phyloP scores from a whole-genome alignment of 2,329 filamentous ascomycete genomes.

The Pseudogymnoascus sp. region DNA sequence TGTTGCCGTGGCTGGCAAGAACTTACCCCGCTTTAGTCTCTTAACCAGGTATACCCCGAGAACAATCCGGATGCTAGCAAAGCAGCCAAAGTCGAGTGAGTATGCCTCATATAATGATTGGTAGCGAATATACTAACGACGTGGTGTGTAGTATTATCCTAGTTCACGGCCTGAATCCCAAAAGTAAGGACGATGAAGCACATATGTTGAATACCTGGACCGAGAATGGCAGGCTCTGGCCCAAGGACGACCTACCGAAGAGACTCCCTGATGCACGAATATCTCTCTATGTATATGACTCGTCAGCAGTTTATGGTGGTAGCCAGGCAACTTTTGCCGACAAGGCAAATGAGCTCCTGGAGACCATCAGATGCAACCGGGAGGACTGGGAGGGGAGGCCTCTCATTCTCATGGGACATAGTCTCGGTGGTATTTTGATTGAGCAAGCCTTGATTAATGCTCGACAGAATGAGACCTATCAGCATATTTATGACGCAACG shows the following conservation, averaged over 20 bases:
- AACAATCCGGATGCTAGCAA: constrained; percentile 10
- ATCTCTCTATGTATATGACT: constrained; percentile 23
- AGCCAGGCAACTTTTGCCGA: constrained; percentile 18
- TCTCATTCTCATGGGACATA: constrained; percentile 20
- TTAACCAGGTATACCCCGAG: constrained; percentile 12
- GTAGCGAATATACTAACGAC: neutral
- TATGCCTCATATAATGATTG: neutral
- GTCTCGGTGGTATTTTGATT: constrained; percentile 21
- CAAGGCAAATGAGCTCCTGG: constrained; percentile 22
- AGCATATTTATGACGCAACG: neutral
- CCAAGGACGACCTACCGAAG: constrained; percentile 21
- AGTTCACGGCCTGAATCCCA: constrained; percentile 23
- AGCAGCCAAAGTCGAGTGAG: constrained; percentile 12
- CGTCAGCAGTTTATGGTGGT: constrained; percentile 17
- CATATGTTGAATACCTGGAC: constrained; percentile 25
- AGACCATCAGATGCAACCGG: constrained; percentile 17
- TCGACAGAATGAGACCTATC: constrained; percentile 19
- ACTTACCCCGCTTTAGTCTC: constrained; percentile 8
- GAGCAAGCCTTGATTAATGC: constrained; percentile 26
- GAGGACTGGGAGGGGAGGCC: constrained; percentile 14
- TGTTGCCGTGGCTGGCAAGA: neutral
- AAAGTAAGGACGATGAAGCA: constrained; percentile 16
- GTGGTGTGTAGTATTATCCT: constrained; percentile 17
- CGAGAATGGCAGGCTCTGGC: constrained; percentile 21
- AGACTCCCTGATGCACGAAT: constrained; percentile 20